A percentile compares a stretch with the other conserved stretches of the same genome.
These are phyloP conservation scores for Pyrenophora teres DNA, from an alignment of 2,329 filamentous ascomycete species.

Conservation along the genomic window DNA sequence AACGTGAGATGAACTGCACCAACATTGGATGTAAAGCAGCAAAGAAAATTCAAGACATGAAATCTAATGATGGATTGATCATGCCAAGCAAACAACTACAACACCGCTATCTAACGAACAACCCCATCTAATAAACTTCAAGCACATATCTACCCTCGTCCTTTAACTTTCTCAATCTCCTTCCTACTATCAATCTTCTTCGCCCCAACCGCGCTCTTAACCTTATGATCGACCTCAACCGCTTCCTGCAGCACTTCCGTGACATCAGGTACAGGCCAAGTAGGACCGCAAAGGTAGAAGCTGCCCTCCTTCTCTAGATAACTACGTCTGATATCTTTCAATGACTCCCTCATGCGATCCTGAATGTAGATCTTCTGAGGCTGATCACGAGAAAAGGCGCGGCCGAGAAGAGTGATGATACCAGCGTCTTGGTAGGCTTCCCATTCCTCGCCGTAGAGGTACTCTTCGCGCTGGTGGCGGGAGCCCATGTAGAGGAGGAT, in stretches of 20 bases:
- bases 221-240: conserved; percentile 74
- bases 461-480: conserved; percentile 96
- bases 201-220: conserved; percentile 46
- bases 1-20: too few species aligned
- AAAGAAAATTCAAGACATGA: too few species aligned
- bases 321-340: conserved; percentile 79
- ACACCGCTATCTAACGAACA: too few species aligned
- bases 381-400: conserved; percentile 96
- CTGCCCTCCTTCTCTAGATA: conserved; percentile 87
- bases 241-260: conserved; percentile 93
- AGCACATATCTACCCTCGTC: conserved; percentile 92
- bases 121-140: conserved; percentile 78
- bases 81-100: too few species aligned
- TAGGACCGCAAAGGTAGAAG: conserved; percentile 97
- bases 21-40: too few species aligned
- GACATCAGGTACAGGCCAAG: conserved; percentile 97
- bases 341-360: conserved; percentile 90
- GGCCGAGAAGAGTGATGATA: conserved; percentile 89
- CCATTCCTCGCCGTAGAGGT: conserved; percentile 99
- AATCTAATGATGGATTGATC: too few species aligned
- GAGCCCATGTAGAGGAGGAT: conserved; percentile 97
- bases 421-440: conserved; percentile 96
- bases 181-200: conserved; percentile 85
- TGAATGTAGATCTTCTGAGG: conserved; percentile 99
- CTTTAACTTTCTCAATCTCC: conserved; percentile 97